Conservation (phyloP, 2,329 filamentous ascomycete species). For the Pleomassaria siparia region DNA sequence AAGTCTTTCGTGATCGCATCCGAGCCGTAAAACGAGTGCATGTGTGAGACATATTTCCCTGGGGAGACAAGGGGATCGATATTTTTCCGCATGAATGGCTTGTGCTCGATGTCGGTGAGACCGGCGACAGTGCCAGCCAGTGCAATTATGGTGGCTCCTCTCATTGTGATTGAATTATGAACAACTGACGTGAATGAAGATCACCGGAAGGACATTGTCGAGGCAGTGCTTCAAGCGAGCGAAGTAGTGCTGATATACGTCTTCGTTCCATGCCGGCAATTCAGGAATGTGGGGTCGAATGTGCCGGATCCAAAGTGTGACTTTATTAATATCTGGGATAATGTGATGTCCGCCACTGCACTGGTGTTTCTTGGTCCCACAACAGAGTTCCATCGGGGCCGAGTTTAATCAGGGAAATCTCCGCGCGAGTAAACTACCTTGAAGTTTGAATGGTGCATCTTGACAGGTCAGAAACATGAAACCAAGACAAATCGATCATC, state of each 20-base stretch:
- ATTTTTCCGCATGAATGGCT: slow-evolving; percentile 44
- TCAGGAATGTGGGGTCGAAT: background rate
- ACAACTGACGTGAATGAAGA: background rate
- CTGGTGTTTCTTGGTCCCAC: background rate
- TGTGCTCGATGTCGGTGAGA: slow-evolving; percentile 8
- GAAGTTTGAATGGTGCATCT: background rate
- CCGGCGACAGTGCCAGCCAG: background rate
- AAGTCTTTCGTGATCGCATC: slow-evolving; percentile 41
- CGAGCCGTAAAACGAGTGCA: slow-evolving; percentile 46
- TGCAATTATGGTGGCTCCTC: background rate
- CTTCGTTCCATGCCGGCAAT: background rate
- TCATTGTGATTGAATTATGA: background rate
- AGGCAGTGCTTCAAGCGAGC: background rate
- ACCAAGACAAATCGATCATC: too few relatives aligned
- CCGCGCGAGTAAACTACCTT: background rate
- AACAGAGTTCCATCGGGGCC: too few relatives aligned
- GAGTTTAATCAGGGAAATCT: background rate
- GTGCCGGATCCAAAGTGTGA: background rate
- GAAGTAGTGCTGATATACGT: background rate
- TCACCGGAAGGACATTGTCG: background rate
- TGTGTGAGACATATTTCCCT: slow-evolving; percentile 40
- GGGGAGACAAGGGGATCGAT: slow-evolving; percentile 45
- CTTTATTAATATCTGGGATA: background rate
- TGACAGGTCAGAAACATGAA: too few relatives aligned
- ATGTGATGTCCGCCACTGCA: background rate